Percentiles rank a stretch among this genome's conserved stretches.
Conservation (phyloP, 495 filamentous ascomycete species). For the Annulohypoxylon bovei region DNA sequence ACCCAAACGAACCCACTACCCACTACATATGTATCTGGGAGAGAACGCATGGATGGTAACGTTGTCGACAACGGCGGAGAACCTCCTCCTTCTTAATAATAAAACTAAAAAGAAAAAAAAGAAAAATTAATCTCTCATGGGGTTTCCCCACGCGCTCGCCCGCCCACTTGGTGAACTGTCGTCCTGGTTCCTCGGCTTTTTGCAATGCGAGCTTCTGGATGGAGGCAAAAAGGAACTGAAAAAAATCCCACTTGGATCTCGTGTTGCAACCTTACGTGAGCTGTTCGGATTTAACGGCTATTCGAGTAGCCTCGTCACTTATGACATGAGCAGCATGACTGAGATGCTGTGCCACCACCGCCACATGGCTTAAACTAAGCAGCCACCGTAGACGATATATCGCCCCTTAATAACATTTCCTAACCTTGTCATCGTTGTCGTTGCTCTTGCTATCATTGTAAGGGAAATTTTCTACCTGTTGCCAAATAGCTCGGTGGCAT, state of each 20-base stretch:
- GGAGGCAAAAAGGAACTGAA: background rate
- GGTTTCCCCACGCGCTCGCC: conserved; percentile 2
- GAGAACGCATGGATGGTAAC: background rate
- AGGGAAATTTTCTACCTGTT: too few relatives aligned
- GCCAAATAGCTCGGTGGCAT: too few relatives aligned
- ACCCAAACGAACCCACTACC: conserved; percentile 29
- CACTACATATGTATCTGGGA: conserved; percentile 14
- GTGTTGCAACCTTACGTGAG: conserved; percentile 12
- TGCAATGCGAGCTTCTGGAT: background rate
- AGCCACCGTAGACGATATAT: background rate
- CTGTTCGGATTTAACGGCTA: conserved; percentile 16
- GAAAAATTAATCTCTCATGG: background rate
- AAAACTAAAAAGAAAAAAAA: background rate
- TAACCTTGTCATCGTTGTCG: too few relatives aligned
- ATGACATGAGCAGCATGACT: background rate
- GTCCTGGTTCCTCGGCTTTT: conserved; percentile 1
- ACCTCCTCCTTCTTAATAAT: background rate
- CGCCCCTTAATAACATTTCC: too few relatives aligned
- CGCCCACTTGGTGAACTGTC: background rate
- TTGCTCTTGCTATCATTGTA: too few relatives aligned
- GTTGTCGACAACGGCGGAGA: conserved; percentile 10
- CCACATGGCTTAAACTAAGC: conserved; percentile 1
- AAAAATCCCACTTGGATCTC: conserved; percentile 3
- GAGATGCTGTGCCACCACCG: conserved; percentile 16
- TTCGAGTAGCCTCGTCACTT: background rate